These are phyloP conservation scores for Quercus lobata DNA, from an alignment of 331 rosid genomes.

Conservation along the genomic window DNA sequence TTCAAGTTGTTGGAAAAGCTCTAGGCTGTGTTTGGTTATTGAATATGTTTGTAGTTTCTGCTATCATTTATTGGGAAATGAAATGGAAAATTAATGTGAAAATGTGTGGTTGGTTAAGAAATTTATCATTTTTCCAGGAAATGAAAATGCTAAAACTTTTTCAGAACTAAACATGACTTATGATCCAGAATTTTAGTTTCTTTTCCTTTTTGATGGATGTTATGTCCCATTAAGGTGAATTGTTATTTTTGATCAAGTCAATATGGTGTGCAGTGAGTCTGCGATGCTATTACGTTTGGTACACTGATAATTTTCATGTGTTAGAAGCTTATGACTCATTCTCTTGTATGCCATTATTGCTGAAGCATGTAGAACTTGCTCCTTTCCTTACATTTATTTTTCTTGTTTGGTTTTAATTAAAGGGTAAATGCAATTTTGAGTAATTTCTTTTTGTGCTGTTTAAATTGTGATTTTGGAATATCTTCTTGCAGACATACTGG, in stretches of 20 bases:
- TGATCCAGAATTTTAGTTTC: neutral
- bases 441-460: neutral
- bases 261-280: neutral
- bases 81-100: neutral
- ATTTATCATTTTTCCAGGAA: too few relatives aligned
- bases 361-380: neutral
- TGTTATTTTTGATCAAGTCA: neutral
- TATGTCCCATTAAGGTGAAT: neutral
- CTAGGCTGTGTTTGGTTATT: neutral
- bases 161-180: neutral
- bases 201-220: neutral
- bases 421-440: neutral
- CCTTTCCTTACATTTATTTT: neutral
- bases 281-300: neutral
- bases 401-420: neutral
- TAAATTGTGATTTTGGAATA: neutral
- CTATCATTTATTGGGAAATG: neutral
- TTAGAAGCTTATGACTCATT: neutral
- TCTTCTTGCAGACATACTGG: slow-evolving; percentile 55
- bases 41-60: neutral
- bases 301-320: neutral
- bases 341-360: neutral
- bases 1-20: neutral
- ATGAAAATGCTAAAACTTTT: too few relatives aligned
- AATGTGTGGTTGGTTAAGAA: neutral